Evolutionary conservation across 306 rosid species (phyloP).

Genomic region (Vigna radiata): DNA sequence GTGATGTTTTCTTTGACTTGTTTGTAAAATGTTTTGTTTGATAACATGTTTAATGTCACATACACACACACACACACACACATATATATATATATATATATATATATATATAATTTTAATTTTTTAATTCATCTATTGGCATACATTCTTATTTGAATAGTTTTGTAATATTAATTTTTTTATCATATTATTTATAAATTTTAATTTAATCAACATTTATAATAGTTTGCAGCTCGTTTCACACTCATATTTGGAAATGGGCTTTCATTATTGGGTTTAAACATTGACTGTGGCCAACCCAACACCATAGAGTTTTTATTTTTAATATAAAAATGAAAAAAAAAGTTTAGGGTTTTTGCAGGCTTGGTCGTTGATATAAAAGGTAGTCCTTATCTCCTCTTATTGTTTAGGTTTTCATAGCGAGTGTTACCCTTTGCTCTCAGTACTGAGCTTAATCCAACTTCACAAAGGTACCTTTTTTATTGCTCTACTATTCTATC

Average conservation of each 20-base stretch:
- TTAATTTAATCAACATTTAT: no score
- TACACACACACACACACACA: no score
- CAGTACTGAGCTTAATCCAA: constrained; percentile 30
- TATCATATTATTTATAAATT: not conserved
- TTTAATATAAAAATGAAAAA: not conserved
- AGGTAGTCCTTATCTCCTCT: constrained; percentile 40
- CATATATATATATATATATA: no score
- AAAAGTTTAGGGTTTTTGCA: constrained; percentile 46
- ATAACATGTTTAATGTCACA: no score
- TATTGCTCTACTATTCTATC: not conserved
- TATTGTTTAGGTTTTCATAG: constrained; percentile 32
- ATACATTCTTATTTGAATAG: no score
- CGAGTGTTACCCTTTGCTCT: constrained; percentile 16
- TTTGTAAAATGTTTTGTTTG: no score
- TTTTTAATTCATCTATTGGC: no score
- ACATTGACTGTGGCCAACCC: not conserved
- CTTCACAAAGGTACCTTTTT: constrained; percentile 43
- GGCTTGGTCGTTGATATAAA: constrained; percentile 37
- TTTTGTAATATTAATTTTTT: no score
- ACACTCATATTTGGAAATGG: not conserved
- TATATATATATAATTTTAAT: no score
- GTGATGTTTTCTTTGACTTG: no score
- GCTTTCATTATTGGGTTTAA: not conserved
- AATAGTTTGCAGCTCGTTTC: not conserved
- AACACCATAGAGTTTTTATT: not conserved